Base-by-base conservation (phyloP, 176 grass and related monocot genomes). In the Oryza glaberrima region DNA sequence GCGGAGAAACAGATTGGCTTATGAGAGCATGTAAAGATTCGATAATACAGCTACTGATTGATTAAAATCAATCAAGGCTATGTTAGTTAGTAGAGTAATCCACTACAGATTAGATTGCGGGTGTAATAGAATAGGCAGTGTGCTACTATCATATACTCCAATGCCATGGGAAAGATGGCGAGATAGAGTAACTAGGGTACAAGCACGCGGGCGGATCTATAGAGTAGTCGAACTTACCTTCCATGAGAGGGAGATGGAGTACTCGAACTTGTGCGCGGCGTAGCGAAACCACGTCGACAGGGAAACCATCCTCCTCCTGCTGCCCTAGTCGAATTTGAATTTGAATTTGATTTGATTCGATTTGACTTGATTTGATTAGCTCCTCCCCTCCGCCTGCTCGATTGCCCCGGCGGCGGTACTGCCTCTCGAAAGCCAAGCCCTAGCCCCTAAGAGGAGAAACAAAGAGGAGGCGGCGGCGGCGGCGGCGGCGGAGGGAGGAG, bases 151-250 rank as follows among this genome's bases (percentile, higher is more conserved):
- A 0, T 7, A 40, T 7, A 6, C 38, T 40, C 52, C 54, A 58
- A 58, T 58, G 19, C 0, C 54, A n/a, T 58, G 54, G 54, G 15
- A 4, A 17, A 52, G 49, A 15, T 4, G 49, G 16, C 23, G 28
- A 26, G 26, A 26, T 26, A 17, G 7, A 78, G 11, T 36, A 25
- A 78, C 17, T 38, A 25, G 41, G 5, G 22, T 8, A 34, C 3
- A 54, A 58, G 11, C 25, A 51, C 20, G 51, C 20, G 76, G 8
- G 38, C 30, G 80, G 67, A 77, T 86, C 78, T 41, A 41, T 32
- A 78, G 93, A 99, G 81, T 96, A 94, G 81, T 99, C 93, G 71
- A 96, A 87, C 86, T 94, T 99, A 32, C 96, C 96, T 89, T 92
- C 91, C 89, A 94, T 6, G 90, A 83, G 63, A 94, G 86, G 84